Base-by-base conservation (phyloP, 345 rosid genomes). In the Bruguiera sexangula region DNA sequence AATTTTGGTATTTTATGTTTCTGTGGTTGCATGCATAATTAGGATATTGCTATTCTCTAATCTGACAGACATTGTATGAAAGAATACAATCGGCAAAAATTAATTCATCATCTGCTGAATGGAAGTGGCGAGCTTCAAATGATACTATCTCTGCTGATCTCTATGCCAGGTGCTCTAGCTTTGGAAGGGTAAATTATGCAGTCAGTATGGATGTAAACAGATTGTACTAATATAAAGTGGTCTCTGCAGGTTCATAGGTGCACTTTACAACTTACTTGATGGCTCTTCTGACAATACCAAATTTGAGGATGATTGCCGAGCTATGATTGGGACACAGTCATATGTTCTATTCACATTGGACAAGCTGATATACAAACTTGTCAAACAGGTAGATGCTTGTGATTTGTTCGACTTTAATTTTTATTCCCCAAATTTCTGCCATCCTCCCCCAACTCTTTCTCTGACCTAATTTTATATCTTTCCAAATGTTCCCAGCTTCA, bases 301-400 rank as follows among this genome's bases (percentile, higher is more conserved):
- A 82, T 95, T 92, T 69, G 99, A 95, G 85, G 98, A 95, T 72
- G 99, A 95, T 30, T 95, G 99, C 67, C 92, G 97, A 32, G 91
- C 96, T 79, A 90, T 92, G 58, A 89, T 95, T 55, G 99, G 99
- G 63, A 92, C 98, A 3, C 99, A 90, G 78, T 95, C 99, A 34
- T 95, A 95, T 68, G 81, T 95, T 48, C 85, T 95, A 11, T 95
- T 95, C 83, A 95, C 99, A 54, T 77, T 95, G 83, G 98, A 95
- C 80, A 95, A 95, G 76, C 82, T 95, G 78, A 89, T 95, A 58
- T 88, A 84, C 78, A 92, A 92, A 82, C 86, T 92, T 74, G 91
- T 90, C 75, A 92, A 90, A 75, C 98, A 92, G 86, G 99, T 90
- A 77, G 78, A 68, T 62, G 39, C 18, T 56, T 2, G 8, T 64